phyloP scores from a whole-genome alignment of 352 stramenopile genomes.

The Saprolegnia parasitica region DNA sequence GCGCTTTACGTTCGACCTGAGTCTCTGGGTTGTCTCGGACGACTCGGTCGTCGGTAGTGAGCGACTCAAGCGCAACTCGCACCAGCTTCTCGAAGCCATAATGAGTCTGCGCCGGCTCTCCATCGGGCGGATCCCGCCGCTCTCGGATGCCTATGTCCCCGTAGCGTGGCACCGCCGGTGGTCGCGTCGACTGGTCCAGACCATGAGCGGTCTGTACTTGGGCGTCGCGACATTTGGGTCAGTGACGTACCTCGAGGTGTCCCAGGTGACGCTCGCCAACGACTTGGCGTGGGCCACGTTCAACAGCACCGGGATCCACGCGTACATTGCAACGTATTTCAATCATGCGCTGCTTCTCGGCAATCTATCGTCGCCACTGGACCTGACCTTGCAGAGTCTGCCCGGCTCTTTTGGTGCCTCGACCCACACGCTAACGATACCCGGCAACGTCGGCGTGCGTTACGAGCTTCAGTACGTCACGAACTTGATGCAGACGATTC shows the following conservation, averaged over 20 bases:
- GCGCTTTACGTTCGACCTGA: constrained; percentile 8
- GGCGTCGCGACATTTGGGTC: neutral
- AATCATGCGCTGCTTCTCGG: neutral
- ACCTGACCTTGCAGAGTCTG: neutral
- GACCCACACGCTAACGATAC: neutral
- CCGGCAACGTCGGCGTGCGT: neutral
- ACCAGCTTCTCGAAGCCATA: neutral
- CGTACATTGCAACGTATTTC: constrained; percentile 11
- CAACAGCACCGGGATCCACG: constrained; percentile 12
- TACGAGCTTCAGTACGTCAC: neutral
- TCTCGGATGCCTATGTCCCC: no score
- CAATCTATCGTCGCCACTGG: neutral
- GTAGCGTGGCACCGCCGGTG: neutral
- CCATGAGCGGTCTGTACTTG: neutral
- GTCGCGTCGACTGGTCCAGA: neutral
- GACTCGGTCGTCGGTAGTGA: neutral
- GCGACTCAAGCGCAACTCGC: neutral
- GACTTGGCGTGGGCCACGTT: constrained; percentile 25
- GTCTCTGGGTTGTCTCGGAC: neutral
- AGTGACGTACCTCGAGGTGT: neutral
- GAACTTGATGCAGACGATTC: neutral
- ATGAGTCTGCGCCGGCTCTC: neutral
- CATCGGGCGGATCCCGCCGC: neutral
- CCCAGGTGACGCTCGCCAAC: constrained; percentile 11
- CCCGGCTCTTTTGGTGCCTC: neutral